Evolutionary conservation across 768 basidiomycete genomes (phyloP).

Genomic region (Mycena sanguinolenta): DNA sequence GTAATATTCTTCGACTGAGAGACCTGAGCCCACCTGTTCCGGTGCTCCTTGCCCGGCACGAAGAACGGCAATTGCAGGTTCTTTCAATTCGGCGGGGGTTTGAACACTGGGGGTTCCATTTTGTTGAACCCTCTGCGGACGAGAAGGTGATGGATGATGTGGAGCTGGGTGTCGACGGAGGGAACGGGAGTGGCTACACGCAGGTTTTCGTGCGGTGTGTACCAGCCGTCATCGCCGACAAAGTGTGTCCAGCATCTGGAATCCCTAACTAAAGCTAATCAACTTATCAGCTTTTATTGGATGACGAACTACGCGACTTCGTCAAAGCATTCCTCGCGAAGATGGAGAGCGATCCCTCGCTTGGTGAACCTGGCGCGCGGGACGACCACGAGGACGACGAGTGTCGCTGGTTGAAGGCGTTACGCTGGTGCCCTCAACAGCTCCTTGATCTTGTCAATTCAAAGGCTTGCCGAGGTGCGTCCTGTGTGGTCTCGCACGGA

Average conservation of each 20-base stretch:
- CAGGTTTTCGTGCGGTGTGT: conserved; percentile 75
- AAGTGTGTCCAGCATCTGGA: conserved; percentile 53
- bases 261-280: conserved; percentile 27
- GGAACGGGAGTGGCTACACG: conserved; percentile 60
- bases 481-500: too few species aligned
- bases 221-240: conserved; percentile 80
- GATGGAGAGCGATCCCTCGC: conserved; percentile 62
- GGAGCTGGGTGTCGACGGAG: conserved; percentile 41
- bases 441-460: conserved; percentile 91
- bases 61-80: conserved; percentile 64
- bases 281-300: conserved; percentile 66
- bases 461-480: conserved; percentile 93
- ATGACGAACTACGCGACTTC: conserved; percentile 81
- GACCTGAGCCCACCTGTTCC: conserved; percentile 67
- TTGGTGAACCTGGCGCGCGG: conserved; percentile 33
- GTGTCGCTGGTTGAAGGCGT: conserved; percentile 74
- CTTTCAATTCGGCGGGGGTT: conserved; percentile 63
- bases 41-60: conserved; percentile 75
- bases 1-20: conserved; percentile 35
- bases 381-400: conserved; percentile 46
- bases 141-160: conserved; percentile 40
- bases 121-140: conserved; percentile 54
- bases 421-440: conserved; percentile 87
- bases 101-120: conserved; percentile 76
- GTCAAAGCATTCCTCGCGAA: conserved; percentile 79